Evolutionary conservation across 805 yeast species (phyloP).

Genomic region (Candida loeiensis): DNA sequence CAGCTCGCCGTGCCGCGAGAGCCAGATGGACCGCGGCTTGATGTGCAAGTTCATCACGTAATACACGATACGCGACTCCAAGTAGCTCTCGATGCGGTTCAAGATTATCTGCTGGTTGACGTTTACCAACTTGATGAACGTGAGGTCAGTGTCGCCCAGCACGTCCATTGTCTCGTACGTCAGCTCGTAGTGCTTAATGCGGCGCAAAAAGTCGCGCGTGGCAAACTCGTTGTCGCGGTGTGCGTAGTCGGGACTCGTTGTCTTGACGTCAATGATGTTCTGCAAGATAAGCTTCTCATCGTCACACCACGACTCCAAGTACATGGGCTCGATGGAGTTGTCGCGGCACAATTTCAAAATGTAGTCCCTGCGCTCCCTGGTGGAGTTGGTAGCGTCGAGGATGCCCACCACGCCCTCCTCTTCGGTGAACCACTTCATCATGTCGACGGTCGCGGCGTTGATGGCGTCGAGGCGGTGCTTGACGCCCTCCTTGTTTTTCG

Average conservation of each 20-base stretch:
- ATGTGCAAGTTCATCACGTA: conserved; percentile 94
- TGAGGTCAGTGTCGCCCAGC: conserved; percentile 53
- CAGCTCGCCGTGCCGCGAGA: conserved; percentile 95
- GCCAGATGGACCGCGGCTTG: conserved; percentile 88
- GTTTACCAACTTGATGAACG: conserved; percentile 85
- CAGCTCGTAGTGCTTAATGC: conserved; percentile 71
- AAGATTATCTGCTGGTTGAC: conserved; percentile 85
- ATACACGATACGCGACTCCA: conserved; percentile 90
- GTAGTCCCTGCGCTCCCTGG: conserved; percentile 63
- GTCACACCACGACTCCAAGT: conserved; percentile 88
- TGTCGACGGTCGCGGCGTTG: conserved; percentile 65
- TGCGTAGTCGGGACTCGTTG: conserved; percentile 78
- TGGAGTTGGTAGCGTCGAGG: conserved; percentile 89
- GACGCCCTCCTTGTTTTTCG: conserved; percentile 60
- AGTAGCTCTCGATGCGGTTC: conserved; percentile 80
- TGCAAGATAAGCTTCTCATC: conserved; percentile 73
- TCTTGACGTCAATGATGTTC: conserved; percentile 82
- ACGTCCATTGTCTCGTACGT: conserved; percentile 73
- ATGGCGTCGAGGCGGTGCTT: conserved; percentile 67
- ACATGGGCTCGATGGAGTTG: conserved; percentile 79
- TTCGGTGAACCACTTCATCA: conserved; percentile 81
- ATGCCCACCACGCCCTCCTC: conserved; percentile 88
- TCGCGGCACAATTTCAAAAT: conserved; percentile 59
- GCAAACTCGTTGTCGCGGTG: conserved; percentile 71
- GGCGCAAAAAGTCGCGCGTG: conserved; percentile 61